Base-by-base conservation (phyloP, 1,284 basidiomycete species). In the Leccinum huronense region DNA sequence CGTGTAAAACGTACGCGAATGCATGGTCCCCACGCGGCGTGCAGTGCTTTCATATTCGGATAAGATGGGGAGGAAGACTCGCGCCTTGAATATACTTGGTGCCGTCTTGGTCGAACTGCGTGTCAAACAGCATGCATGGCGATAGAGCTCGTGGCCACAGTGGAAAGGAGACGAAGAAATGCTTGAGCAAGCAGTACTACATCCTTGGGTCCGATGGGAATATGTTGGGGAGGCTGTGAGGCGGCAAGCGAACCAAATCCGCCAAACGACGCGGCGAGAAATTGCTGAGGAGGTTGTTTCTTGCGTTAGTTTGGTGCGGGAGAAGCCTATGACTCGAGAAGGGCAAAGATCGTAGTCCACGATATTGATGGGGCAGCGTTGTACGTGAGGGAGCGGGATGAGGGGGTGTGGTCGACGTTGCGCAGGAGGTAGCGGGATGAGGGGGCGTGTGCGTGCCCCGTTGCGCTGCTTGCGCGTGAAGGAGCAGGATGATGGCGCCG, bases 81-180 rank as follows among this genome's bases (percentile, higher is more conserved):
- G 23, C 23, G 23, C 23, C 23, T 23, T 23, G 23, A 23, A 23
- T 23, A 23, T 23, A 23, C 23, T 23, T 23, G 23, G 23, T 23
- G 23, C 23, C 23, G 23, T 23, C 23, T 23, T 23, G 23, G 23
- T 23, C 23, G 23, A 23, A 23, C 23, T 23, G 23, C 23, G 23
- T 23, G 23, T 23, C 23, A 23, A 23, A 23, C 23, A 23, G 23
- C 23, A 23, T 23, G 88, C 5, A 94, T 94, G 3, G 89, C 84
- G 8, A 90, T 80, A 0, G 94, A 97, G 76, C 89, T 82, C 16
- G 83, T 84, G 38, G 91, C 90, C 33, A 98, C 93, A 1, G 88
- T 89, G 3, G 90, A 84, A 19, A 98, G 81, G 27, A 98, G 84
- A 23, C 87, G 85, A 3, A 96, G 84, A 80, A 95, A 96, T 1